Conservation (phyloP, 495 filamentous ascomycete species). For the Penicillium egyptiacum region DNA sequence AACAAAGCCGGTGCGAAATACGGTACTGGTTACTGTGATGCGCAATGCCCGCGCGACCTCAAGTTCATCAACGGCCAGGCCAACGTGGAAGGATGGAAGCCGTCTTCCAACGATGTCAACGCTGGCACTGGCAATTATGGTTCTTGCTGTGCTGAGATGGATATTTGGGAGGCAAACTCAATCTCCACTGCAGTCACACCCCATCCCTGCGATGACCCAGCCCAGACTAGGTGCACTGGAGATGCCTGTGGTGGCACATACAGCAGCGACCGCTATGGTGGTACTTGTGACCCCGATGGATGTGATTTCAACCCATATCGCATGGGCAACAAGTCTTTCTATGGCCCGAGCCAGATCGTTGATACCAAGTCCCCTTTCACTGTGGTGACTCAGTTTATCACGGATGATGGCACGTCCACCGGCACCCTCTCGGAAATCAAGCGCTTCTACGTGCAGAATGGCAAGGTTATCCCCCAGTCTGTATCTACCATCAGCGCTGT, state of each 20-base stretch:
- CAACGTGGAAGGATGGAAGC: conserved; percentile 58
- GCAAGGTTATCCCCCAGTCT: conserved; percentile 59
- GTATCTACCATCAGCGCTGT: conserved; percentile 52
- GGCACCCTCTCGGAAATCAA: conserved; percentile 60
- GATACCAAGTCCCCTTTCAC: conserved; percentile 63
- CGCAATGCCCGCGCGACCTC: conserved; percentile 62
- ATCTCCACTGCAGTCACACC: conserved; percentile 56
- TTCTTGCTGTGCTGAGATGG: conserved; percentile 70
- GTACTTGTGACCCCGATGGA: conserved; percentile 68
- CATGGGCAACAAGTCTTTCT: conserved; percentile 61
- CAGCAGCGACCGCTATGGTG: conserved; percentile 38
- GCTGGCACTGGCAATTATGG: conserved; percentile 57
- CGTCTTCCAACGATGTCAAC: conserved; percentile 55
- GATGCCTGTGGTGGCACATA: conserved; percentile 53
- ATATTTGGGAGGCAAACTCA: conserved; percentile 69
- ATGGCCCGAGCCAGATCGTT: conserved; percentile 56
- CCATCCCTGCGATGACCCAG: conserved; percentile 57
- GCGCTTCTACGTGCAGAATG: conserved; percentile 69
- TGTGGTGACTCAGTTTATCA: conserved; percentile 68
- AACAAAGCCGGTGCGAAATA: conserved; percentile 68
- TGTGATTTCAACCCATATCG: conserved; percentile 78
- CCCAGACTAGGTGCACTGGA: conserved; percentile 57
- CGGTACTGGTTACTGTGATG: conserved; percentile 72
- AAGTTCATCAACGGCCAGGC: conserved; percentile 66
- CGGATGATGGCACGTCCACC: conserved; percentile 48